Evolutionary conservation across 108 stramenopile species (phyloP), one percentile per base, ranked within the genome.

Genomic region (Fistulifera solaris): DNA sequence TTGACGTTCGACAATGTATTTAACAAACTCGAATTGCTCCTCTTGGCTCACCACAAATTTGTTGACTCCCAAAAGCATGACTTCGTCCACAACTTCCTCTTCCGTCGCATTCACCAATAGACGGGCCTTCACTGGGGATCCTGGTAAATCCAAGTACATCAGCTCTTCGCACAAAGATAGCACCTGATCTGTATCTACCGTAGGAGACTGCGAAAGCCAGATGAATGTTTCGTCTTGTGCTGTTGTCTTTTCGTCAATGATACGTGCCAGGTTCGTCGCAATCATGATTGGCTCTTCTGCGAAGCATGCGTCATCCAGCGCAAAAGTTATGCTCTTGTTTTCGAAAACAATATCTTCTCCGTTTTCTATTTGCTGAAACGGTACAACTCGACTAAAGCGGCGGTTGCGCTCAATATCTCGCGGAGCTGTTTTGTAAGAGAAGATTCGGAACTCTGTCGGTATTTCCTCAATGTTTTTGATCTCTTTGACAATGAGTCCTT

Each of bases 81-180:
- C 67, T 39, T 76, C 75, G 14, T 76, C 75, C 15, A 76, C 40
- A 24, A 67, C 54, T 35, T 76, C 75, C 24, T 45, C 58, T 6
- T 51, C 50, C 19, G 19, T 27, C 5, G 44, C 21, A 45, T 45
- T 45, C 35, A 80, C 65, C 7, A 80, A 35, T n/a, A 80, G 48
- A 38, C 78, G 47, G 12, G 66, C 61, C 23, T 76, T 70, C 5
- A 80, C 69, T n/a, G 78, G 70, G 6, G 74, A 64, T 18, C 78
- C 78, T 10, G 56, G 54, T 1, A 80, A 65, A 64, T 80, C 78
- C 27, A 80, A 52, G 39, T 80, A 80, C 7, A 66, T 56, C 1
- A 80, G 45, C 47, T 80, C 75, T 49, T 80, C 78, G 48, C 75
- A 76, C 23, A 80, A 15, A 40, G 65, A 48, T 23, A 72, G 47